A percentile compares a stretch with the other conserved stretches of the same genome.
Conservation (phyloP, 768 basidiomycete species). For the Boletus rufocinnamomeus region DNA sequence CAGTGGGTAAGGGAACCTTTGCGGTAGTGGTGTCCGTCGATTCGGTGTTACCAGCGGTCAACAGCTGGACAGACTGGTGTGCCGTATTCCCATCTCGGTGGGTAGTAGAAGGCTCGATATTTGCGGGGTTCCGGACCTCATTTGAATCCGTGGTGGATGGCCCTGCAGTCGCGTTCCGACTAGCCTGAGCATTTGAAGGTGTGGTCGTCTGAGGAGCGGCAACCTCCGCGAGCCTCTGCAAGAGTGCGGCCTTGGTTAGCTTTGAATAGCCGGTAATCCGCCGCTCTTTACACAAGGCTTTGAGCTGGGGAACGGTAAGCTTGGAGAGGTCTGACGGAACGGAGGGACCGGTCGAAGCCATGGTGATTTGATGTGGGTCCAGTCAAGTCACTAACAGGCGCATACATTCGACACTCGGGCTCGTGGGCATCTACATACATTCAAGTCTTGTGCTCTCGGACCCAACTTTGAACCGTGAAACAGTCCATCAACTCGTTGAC, state of each 20-base stretch:
- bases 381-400: neutral
- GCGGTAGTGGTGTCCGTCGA: neutral
- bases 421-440: neutral
- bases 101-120: neutral
- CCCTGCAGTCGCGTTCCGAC: neutral
- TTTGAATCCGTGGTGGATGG: neutral
- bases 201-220: neutral
- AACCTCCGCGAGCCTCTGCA: slow-evolving; percentile 44
- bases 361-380: neutral
- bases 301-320: slow-evolving; percentile 64
- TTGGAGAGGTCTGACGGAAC: slow-evolving; percentile 28
- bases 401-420: neutral
- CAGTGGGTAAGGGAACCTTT: neutral
- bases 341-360: slow-evolving; percentile 9
- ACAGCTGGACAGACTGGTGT: neutral
- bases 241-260: slow-evolving; percentile 56
- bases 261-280: slow-evolving; percentile 67
- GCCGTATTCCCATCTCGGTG: neutral
- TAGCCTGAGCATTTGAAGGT: neutral
- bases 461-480: slow-evolving; percentile 19
- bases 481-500: slow-evolving; percentile 19
- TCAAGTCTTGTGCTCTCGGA: slow-evolving; percentile 14
- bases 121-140: neutral
- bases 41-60: neutral
- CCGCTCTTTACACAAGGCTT: slow-evolving; percentile 65